Percentiles rank a stretch among this genome's conserved stretches.
Conservation (phyloP, 805 yeast species). For the Candida awuae region DNA sequence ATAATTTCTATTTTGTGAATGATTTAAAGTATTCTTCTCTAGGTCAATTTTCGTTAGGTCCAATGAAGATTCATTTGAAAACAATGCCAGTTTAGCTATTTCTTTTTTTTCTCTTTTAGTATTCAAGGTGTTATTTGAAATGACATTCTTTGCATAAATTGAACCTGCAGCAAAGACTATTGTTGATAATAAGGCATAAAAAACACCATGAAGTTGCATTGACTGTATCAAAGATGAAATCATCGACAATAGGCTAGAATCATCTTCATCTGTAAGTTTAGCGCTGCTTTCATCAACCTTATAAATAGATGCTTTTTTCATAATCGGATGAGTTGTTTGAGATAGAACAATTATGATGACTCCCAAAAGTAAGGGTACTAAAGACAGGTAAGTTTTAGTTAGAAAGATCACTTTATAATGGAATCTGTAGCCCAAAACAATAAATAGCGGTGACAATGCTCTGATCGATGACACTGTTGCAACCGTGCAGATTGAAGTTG, state of each 20-base stretch:
- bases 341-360: conserved; percentile 41
- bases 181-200: conserved; percentile 60
- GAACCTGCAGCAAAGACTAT: conserved; percentile 78
- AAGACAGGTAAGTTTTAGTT: conserved; percentile 40
- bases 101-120: conserved; percentile 5
- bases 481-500: conserved; percentile 57
- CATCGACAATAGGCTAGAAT: background rate
- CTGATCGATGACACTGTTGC: conserved; percentile 67
- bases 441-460: conserved; percentile 56
- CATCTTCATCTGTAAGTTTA: background rate
- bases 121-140: conserved; percentile 35
- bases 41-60: conserved; percentile 3
- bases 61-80: background rate
- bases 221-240: background rate
- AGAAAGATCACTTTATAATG: conserved; percentile 46
- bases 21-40: conserved; percentile 5
- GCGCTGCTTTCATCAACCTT: background rate
- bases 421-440: conserved; percentile 48
- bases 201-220: conserved; percentile 40
- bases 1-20: conserved; percentile 7
- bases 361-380: conserved; percentile 45
- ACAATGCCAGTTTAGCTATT: conserved; percentile 5
- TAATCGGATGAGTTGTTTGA: conserved; percentile 14
- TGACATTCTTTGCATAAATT: conserved; percentile 75
- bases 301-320: no score